A percentile compares a stretch with the other conserved stretches of the same genome.
Evolutionary conservation across 2,329 filamentous ascomycete genomes (phyloP).

Genomic region (Paraphoma sp.): DNA sequence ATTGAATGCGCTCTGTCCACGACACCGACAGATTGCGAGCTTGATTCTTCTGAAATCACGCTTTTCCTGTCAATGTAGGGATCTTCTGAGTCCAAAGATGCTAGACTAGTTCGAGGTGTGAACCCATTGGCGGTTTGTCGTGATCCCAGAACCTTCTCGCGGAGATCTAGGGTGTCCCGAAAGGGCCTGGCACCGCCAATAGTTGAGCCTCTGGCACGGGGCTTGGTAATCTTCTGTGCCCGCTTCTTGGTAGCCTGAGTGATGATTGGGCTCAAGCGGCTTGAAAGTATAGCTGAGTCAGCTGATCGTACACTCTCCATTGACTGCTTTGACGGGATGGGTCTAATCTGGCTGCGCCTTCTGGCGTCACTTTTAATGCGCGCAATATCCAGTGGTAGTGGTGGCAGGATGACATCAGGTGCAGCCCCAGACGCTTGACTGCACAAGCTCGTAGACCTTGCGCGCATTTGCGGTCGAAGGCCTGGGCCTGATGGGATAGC

Average conservation of each 20-base stretch:
- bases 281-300: constrained; percentile 50
- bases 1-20: constrained; percentile 44
- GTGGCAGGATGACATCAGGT: constrained; percentile 52
- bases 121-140: constrained; percentile 18
- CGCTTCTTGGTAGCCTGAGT: constrained; percentile 27
- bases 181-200: constrained; percentile 39
- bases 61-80: not conserved
- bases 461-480: constrained; percentile 26
- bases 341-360: constrained; percentile 32
- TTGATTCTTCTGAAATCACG: constrained; percentile 15
- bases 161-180: constrained; percentile 29
- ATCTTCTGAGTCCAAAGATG: not conserved
- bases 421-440: constrained; percentile 43
- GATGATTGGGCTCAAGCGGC: constrained; percentile 44
- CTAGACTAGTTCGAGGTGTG: not conserved
- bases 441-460: constrained; percentile 34
- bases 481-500: constrained; percentile 22
- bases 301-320: constrained; percentile 50
- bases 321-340: constrained; percentile 47
- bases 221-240: constrained; percentile 46
- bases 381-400: constrained; percentile 46
- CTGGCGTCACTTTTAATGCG: constrained; percentile 31
- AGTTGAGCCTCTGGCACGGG: constrained; percentile 43
- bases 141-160: constrained; percentile 19
- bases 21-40: constrained; percentile 27